phyloP scores from a whole-genome alignment of 2,329 filamentous ascomycete species.

The Triangularia setosa region DNA sequence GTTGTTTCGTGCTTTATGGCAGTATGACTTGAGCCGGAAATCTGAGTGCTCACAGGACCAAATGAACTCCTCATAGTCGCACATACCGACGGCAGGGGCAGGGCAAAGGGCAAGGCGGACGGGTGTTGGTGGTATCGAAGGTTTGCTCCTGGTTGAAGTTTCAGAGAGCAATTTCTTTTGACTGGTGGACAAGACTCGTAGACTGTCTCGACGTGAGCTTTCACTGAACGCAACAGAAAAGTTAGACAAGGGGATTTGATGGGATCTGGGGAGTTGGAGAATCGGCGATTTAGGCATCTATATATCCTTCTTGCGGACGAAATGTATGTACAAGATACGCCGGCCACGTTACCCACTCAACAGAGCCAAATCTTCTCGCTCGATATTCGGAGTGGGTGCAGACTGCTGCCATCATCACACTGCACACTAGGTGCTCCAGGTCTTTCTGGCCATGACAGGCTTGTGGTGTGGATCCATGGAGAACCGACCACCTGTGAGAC shows the following conservation, averaged over 20 bases:
- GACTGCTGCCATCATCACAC: background rate
- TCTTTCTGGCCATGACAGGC: background rate
- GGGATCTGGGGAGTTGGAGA: background rate
- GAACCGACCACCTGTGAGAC: background rate
- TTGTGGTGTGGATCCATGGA: no score
- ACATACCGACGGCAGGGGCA: slow-evolving; percentile 47
- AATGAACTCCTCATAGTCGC: slow-evolving; percentile 65
- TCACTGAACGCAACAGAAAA: background rate
- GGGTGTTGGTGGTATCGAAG: background rate
- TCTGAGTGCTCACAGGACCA: slow-evolving; percentile 62
- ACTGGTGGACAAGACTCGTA: background rate
- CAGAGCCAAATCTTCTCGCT: background rate
- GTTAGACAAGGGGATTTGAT: background rate
- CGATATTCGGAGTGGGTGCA: background rate
- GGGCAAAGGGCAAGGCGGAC: background rate
- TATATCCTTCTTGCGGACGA: background rate
- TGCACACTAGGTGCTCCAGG: background rate
- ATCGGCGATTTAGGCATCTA: background rate
- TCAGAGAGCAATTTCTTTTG: background rate
- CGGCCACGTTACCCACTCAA: background rate
- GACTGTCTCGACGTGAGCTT: background rate
- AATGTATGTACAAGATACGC: background rate
- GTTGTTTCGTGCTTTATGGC: slow-evolving; percentile 72
- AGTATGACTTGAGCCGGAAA: slow-evolving; percentile 61
- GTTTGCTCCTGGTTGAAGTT: background rate